Evolutionary conservation across 371 early-diverging fungal species (phyloP).

Genomic region (Apophysomyces trapeziformis): DNA sequence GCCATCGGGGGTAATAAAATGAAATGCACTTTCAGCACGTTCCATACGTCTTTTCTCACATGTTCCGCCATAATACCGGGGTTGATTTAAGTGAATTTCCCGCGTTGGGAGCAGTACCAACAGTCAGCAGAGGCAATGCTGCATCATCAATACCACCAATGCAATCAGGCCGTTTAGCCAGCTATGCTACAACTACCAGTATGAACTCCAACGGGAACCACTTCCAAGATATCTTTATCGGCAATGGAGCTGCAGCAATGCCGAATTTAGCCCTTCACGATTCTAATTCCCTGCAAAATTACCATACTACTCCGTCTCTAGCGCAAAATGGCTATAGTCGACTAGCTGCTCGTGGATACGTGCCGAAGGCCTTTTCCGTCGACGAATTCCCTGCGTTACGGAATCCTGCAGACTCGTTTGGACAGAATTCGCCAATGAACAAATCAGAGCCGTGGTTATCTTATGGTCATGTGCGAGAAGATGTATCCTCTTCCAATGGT

Average conservation of each 20-base stretch:
- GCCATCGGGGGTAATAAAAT: too few relatives aligned
- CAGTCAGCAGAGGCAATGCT: slow-evolving; percentile 30
- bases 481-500: slow-evolving; percentile 14
- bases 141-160: slow-evolving; percentile 27
- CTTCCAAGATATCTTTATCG: slow-evolving; percentile 31
- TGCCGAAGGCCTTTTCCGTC: slow-evolving; percentile 53
- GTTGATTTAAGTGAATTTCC: slow-evolving; percentile 58
- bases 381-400: slow-evolving; percentile 56
- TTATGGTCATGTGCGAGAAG: slow-evolving; percentile 8
- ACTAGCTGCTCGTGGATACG: slow-evolving; percentile 34
- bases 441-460: slow-evolving; percentile 2
- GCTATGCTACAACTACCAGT: slow-evolving; percentile 52
- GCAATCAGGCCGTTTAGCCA: slow-evolving; percentile 38
- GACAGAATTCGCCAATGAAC: background rate
- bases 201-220: slow-evolving; percentile 26
- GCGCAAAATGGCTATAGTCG: slow-evolving; percentile 20
- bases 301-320: slow-evolving; percentile 23
- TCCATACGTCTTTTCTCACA: slow-evolving; percentile 9
- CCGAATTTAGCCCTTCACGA: slow-evolving; percentile 19
- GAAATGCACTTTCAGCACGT: background rate
- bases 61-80: slow-evolving; percentile 52
- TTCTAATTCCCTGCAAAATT: slow-evolving; percentile 15
- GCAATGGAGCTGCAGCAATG: slow-evolving; percentile 20
- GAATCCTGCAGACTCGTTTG: slow-evolving; percentile 23
- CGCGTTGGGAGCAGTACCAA: slow-evolving; percentile 47